Evolutionary conservation across 768 basidiomycete genomes (phyloP), one percentile per base, ranked within the genome.

Genomic region (Termitomyces sp.): DNA sequence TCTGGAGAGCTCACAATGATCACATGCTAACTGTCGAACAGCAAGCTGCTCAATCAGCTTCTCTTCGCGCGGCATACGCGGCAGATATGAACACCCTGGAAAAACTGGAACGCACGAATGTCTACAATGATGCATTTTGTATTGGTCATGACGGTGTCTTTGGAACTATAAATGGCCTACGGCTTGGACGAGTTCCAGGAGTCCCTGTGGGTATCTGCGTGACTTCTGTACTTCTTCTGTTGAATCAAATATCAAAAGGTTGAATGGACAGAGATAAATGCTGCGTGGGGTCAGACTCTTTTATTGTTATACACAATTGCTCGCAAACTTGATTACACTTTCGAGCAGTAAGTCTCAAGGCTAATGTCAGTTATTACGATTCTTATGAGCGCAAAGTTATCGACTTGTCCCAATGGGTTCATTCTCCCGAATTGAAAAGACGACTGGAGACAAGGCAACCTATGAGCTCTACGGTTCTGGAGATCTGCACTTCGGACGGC

Each of bases 201-300:
- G 86, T 90, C 47, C 86, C 85, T n/a, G 91, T 92, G 68, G 42
- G 85, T 75, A 50, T 18, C 51, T 46, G 7, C 46, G 36, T 34
- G 36, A 47, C 16, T n/a, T 39, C 57, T 58, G 39, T 29, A 33
- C 31, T 50, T 34, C 52, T 45, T 44, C 31, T 29, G 26, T 57
- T 67, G 54, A 58, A 57, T 51, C 64, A 55, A 62, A 31, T 15
- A 44, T 37, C 58, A 9, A 60, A n/a, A 92, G 86, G 95, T 98
- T 31, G 97, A 98, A 68, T 99, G 95, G 95, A 84, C 92, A 3
- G 97, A 99, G 73, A 94, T 98, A 70, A 98, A 98, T 67, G 97
- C 97, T 12, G 97, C 97, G 18, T 97, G 96, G 94, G 97, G 97
- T 1, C 89, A 97, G 68, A 92, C 95, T 0, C 77, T 96, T n/a